Conservation (phyloP, 2,329 filamentous ascomycete species). For the Colletotrichum incanum region DNA sequence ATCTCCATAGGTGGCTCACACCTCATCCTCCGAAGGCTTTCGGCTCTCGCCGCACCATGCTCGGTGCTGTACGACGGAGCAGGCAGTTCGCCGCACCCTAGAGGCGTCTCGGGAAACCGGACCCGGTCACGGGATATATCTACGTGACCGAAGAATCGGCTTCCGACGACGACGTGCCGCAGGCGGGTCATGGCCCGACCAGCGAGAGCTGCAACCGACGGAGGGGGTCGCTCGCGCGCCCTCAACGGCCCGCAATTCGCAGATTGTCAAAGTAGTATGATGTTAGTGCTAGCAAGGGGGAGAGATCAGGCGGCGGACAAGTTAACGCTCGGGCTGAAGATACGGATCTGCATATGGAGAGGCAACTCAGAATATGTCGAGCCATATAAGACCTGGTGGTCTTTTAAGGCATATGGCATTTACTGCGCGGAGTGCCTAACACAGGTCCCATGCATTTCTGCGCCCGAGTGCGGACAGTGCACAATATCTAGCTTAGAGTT, state of each 20-base stretch:
- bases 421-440: neutral
- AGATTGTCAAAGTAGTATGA: conserved; percentile 37
- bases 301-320: conserved; percentile 7
- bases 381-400: neutral
- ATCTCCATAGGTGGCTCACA: conserved; percentile 35
- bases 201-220: conserved; percentile 42
- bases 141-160: conserved; percentile 13
- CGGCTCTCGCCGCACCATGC: conserved; percentile 42
- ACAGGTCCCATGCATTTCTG: conserved; percentile 21
- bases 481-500: conserved; percentile 24
- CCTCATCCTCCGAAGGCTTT: conserved; percentile 40
- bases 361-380: conserved; percentile 18
- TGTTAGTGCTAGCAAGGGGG: conserved; percentile 39
- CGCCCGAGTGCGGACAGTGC: conserved; percentile 19
- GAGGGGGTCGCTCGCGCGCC: conserved; percentile 37
- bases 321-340: conserved; percentile 5
- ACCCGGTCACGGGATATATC: conserved; percentile 4
- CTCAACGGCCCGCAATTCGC: conserved; percentile 41
- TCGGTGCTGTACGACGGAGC: conserved; percentile 40
- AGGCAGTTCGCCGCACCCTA: conserved; percentile 32
- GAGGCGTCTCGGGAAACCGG: conserved; percentile 26
- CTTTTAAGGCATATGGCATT: neutral
- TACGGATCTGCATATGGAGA: conserved; percentile 16
- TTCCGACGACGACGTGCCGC: conserved; percentile 37
- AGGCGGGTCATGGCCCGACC: conserved; percentile 42